Conservation (phyloP, 345 rosid species). For the Geranium rotundifolium region DNA sequence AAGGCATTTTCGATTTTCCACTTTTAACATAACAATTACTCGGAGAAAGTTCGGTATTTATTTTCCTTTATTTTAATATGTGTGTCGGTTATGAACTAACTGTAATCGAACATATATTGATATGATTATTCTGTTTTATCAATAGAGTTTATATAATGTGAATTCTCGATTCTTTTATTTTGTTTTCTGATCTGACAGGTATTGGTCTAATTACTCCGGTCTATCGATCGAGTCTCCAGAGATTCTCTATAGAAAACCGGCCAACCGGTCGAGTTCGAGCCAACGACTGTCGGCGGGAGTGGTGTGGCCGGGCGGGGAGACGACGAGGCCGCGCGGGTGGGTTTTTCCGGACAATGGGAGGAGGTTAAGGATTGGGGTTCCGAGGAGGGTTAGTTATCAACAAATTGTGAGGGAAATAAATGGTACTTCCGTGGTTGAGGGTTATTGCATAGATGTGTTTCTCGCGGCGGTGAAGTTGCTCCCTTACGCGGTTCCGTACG, state of each 20-base stretch:
- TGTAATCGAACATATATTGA: no score
- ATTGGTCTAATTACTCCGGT: constrained; percentile 14
- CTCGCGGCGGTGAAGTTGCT: constrained; percentile 3
- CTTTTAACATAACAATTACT: no score
- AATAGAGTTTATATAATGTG: no score
- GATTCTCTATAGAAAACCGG: not conserved
- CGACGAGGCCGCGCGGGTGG: constrained; percentile 7
- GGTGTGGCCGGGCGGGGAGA: not conserved
- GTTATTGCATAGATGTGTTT: constrained; percentile 21
- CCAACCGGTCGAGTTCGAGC: not conserved
- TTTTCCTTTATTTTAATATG: no score
- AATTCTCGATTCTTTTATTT: no score
- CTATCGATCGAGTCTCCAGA: constrained; percentile 11
- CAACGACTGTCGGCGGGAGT: not conserved
- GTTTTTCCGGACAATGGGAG: constrained; percentile 7
- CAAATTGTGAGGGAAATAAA: constrained; percentile 6
- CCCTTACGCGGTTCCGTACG: constrained; percentile 12
- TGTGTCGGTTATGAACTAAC: no score
- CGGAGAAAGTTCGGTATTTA: no score
- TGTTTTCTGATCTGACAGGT: not conserved
- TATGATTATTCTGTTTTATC: no score
- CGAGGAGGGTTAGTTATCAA: not conserved
- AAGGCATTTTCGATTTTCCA: no score
- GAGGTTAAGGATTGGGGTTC: not conserved
- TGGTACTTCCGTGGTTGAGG: constrained; percentile 3